A percentile compares a stretch with the other conserved stretches of the same genome.
Evolutionary conservation across 805 yeast species (phyloP).

Genomic region (Myxozyma sirexii): DNA sequence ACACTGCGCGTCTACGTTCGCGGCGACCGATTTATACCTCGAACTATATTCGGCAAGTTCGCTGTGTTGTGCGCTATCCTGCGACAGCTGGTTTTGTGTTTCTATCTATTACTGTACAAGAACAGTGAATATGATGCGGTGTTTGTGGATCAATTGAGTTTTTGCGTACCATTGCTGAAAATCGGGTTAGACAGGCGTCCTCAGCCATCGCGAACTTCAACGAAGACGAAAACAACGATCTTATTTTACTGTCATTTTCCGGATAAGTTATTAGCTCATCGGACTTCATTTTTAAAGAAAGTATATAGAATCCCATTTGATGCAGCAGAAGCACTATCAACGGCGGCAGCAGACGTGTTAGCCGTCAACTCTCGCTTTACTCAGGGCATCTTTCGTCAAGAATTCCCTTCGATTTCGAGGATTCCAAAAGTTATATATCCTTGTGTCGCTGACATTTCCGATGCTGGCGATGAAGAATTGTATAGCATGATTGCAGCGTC

Average conservation of each 20-base stretch:
- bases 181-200: constrained; percentile 12
- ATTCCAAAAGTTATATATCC: constrained; percentile 68
- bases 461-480: background rate
- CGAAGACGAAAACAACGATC: constrained; percentile 48
- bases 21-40: constrained; percentile 83
- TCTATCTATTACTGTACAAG: constrained; percentile 50
- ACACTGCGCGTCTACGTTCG: constrained; percentile 63
- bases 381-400: constrained; percentile 60
- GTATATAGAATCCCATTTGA: constrained; percentile 84
- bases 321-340: constrained; percentile 76
- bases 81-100: constrained; percentile 72
- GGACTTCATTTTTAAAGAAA: constrained; percentile 53
- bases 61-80: constrained; percentile 80
- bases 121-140: constrained; percentile 63
- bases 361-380: constrained; percentile 92
- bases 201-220: constrained; percentile 9
- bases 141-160: constrained; percentile 85
- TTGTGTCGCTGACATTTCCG: constrained; percentile 55
- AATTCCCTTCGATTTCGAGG: constrained; percentile 51
- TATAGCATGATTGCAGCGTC: background rate
- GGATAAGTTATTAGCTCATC: constrained; percentile 73
- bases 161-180: constrained; percentile 74
- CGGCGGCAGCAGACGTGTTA: constrained; percentile 71
- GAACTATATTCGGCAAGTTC: constrained; percentile 62
- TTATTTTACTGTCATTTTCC: constrained; percentile 97